A percentile compares a stretch with the other conserved stretches of the same genome.
Conservation (phyloP, 805 yeast species). For the Candida lessepsii region DNA sequence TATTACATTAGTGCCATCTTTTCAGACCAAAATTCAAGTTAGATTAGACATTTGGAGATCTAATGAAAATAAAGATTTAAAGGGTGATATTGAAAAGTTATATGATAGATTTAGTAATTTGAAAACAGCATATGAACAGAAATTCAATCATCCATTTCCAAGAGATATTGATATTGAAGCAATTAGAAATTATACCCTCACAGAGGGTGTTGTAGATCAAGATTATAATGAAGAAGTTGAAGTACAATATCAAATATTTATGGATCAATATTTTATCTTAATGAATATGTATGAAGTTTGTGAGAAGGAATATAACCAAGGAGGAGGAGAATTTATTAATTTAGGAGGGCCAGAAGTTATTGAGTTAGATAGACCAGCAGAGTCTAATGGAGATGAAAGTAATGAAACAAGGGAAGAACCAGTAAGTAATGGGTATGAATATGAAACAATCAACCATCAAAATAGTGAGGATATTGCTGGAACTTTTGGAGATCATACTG, state of each 20-base stretch:
- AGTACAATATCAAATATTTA: slow-evolving; percentile 13
- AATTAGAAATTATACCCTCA: slow-evolving; percentile 1
- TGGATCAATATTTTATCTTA: slow-evolving; percentile 10
- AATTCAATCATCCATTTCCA: not conserved
- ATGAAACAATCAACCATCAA: no score
- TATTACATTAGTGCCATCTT: slow-evolving; percentile 17
- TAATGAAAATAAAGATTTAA: slow-evolving; percentile 19
- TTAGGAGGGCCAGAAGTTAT: no score
- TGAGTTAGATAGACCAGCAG: no score
- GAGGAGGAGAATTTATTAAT: no score
- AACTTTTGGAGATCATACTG: no score
- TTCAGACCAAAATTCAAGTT: slow-evolving; percentile 12
- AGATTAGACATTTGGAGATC: slow-evolving; percentile 19
- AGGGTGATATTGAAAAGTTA: slow-evolving; percentile 8
- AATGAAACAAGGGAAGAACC: no score
- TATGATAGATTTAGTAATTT: slow-evolving; percentile 3
- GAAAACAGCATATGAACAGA: not conserved
- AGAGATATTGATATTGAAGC: slow-evolving; percentile 8
- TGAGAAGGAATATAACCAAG: not conserved
- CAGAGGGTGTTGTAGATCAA: no score
- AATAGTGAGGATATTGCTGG: no score
- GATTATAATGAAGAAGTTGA: slow-evolving; percentile 9
- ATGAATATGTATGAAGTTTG: not conserved
- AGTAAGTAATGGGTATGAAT: no score
- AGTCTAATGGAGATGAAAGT: no score